Percentiles rank a stretch among this genome's conserved stretches.
These are phyloP conservation scores for Ilyonectria mors-panacis DNA, from an alignment of 2,329 filamentous ascomycete species.

Conservation along the genomic window DNA sequence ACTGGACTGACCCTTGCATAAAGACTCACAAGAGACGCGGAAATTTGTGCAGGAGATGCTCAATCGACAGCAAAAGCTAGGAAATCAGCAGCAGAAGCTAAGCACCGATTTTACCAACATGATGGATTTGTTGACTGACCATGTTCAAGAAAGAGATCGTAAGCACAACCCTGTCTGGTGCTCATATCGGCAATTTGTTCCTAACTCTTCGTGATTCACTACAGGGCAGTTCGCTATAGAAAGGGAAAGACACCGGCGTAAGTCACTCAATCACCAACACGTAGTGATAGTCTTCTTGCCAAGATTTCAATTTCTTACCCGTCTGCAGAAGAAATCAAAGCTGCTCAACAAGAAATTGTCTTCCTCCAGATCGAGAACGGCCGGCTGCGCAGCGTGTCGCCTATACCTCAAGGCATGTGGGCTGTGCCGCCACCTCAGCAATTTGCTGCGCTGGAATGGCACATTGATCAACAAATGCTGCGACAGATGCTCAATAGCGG, in stretches of 20 bases:
- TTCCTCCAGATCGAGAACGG: neutral
- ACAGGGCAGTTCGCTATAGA: neutral
- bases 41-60: neutral
- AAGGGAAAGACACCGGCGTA: neutral
- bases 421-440: neutral
- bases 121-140: neutral
- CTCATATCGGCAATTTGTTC: neutral
- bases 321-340: neutral
- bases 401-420: neutral
- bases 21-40: slow-evolving; percentile 7
- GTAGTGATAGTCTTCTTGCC: neutral
- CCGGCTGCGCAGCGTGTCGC: neutral
- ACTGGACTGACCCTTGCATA: neutral
- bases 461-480: neutral
- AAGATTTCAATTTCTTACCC: neutral
- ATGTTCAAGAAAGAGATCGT: slow-evolving; percentile 6
- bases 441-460: neutral
- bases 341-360: neutral
- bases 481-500: neutral
- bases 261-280: neutral
- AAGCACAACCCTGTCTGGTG: neutral
- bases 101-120: neutral
- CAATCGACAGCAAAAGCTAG: neutral
- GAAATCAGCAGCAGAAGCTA: neutral
- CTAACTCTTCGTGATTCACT: neutral